A percentile compares a stretch with the other conserved stretches of the same genome.
phyloP scores from a whole-genome alignment of 306 rosid species.

The Glycine tomentella region DNA sequence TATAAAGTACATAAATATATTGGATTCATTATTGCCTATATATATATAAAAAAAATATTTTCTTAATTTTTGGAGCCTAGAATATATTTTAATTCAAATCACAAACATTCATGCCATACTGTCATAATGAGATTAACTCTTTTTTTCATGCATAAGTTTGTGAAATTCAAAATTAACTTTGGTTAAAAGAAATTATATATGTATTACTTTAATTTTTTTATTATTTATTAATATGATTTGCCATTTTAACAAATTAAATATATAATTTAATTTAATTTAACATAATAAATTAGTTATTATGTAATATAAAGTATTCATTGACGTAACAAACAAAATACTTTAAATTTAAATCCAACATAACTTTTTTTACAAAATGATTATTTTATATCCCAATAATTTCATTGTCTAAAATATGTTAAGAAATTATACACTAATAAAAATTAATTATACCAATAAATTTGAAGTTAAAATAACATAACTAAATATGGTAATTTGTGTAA shows the following conservation, averaged over 20 bases:
- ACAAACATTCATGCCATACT: no score
- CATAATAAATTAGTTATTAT: neutral
- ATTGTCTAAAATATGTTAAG: neutral
- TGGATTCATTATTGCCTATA: no score
- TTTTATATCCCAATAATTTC: neutral
- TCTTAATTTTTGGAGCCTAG: no score
- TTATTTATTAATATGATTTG: neutral
- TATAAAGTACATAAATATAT: no score
- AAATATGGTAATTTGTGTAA: neutral
- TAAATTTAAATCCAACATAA: neutral
- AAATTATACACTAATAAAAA: neutral
- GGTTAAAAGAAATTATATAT: neutral
- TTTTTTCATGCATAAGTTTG: neutral
- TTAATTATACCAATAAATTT: neutral
- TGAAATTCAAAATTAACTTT: neutral
- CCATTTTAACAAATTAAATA: neutral
- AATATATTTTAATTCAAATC: no score
- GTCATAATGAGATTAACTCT: no score
- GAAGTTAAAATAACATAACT: neutral
- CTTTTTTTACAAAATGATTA: neutral
- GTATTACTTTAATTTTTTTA: neutral
- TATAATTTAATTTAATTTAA: neutral
- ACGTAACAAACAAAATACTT: neutral
- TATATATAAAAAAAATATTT: no score
- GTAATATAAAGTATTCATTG: neutral